Evolutionary conservation across 2,329 filamentous ascomycete species (phyloP).

Genomic region (Passalora sequoiae): DNA sequence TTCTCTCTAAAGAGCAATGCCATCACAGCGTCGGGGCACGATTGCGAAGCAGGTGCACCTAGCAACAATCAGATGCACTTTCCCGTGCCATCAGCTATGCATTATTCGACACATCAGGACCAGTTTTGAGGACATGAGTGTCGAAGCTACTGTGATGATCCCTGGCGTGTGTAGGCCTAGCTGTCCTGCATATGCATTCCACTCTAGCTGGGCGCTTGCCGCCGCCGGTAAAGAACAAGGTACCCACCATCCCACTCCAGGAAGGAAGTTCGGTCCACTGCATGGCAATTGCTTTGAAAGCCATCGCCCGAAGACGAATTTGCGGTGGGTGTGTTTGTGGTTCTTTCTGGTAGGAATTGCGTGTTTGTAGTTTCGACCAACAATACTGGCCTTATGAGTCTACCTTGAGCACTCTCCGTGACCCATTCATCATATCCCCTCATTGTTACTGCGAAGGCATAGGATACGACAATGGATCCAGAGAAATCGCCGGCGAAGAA

Average conservation of each 20-base stretch:
- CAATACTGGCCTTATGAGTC: no score
- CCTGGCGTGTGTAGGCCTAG: not conserved
- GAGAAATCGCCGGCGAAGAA: slow-evolving; percentile 11
- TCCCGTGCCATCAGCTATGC: not conserved
- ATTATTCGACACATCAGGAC: not conserved
- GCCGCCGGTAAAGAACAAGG: not conserved
- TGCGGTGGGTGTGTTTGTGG: not conserved
- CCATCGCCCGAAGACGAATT: not conserved
- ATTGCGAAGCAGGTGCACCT: no score
- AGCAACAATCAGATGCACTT: no score
- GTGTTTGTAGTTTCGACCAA: no score
- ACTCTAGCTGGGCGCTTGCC: slow-evolving; percentile 4
- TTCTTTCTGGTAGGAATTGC: not conserved
- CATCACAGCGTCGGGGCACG: no score
- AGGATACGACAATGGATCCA: slow-evolving; percentile 10
- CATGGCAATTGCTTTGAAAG: not conserved
- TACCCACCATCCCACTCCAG: not conserved
- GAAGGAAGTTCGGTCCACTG: slow-evolving; percentile 5
- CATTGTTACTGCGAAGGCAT: not conserved
- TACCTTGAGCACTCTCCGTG: no score
- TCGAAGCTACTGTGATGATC: slow-evolving; percentile 4
- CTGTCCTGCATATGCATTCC: slow-evolving; percentile 3
- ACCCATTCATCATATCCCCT: no score
- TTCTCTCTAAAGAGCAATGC: no score
- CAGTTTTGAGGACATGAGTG: not conserved